Evolutionary conservation across 2,329 filamentous ascomycete species (phyloP).

Genomic region (Juglanconis juglandina): DNA sequence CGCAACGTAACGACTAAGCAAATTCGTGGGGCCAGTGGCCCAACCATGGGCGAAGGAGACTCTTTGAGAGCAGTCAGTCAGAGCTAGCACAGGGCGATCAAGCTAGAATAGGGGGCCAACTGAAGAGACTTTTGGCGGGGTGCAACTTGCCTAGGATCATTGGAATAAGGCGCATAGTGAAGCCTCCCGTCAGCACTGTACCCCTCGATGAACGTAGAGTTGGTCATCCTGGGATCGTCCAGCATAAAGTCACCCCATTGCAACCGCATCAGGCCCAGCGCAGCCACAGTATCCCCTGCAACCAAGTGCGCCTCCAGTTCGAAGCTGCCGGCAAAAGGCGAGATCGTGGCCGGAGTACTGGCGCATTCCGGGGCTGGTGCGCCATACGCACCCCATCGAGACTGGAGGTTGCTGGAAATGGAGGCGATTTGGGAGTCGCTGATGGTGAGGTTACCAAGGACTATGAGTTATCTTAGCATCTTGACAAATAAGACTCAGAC

Average conservation of each 20-base stretch:
- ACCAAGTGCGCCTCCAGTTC: conserved; percentile 33
- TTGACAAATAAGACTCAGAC: too few species aligned
- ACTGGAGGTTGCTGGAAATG: conserved; percentile 18
- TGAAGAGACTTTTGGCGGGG: neutral
- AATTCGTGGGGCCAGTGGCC: conserved; percentile 32
- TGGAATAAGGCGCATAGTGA: conserved; percentile 46
- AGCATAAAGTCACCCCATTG: conserved; percentile 49
- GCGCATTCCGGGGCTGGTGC: conserved; percentile 26
- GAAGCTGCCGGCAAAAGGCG: conserved; percentile 32
- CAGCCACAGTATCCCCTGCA: conserved; percentile 21
- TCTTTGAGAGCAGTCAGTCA: neutral
- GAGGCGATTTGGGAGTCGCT: neutral
- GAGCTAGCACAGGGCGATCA: neutral
- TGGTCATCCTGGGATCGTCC: conserved; percentile 49
- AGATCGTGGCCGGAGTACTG: conserved; percentile 30
- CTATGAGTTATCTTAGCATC: neutral
- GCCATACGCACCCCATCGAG: conserved; percentile 20
- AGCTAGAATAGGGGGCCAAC: neutral
- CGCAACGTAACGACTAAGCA: conserved; percentile 37
- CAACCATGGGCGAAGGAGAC: conserved; percentile 35
- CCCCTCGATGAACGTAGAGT: conserved; percentile 50
- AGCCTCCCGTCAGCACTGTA: conserved; percentile 42
- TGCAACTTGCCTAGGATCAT: conserved; percentile 29
- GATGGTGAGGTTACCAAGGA: conserved; percentile 12
- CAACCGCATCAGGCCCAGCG: conserved; percentile 27